phyloP scores from a whole-genome alignment of 1,284 basidiomycete species.

The Austroboletus olivaceoglutinosus region DNA sequence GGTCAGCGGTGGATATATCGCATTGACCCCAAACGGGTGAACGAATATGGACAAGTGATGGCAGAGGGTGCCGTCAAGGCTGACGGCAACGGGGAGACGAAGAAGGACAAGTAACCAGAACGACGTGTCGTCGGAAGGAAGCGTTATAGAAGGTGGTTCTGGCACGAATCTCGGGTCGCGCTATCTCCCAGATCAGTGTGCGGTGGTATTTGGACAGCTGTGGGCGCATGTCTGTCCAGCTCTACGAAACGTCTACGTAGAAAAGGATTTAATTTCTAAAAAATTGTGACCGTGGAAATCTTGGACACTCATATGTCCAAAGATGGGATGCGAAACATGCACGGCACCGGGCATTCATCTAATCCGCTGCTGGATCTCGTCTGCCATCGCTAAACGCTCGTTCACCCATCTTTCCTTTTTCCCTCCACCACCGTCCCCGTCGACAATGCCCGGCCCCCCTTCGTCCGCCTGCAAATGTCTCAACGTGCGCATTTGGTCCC shows the following conservation, averaged over 20 bases:
- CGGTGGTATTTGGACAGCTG: not conserved
- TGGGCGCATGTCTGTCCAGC: not conserved
- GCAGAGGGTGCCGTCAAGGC: slow-evolving; percentile 47
- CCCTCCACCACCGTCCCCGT: slow-evolving; percentile 20
- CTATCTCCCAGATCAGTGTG: slow-evolving; percentile 13
- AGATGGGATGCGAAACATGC: slow-evolving; percentile 27
- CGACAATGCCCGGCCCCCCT: slow-evolving; percentile 22
- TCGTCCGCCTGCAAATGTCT: slow-evolving; percentile 62
- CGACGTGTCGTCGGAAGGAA: slow-evolving; percentile 4
- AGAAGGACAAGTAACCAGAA: slow-evolving; percentile 49
- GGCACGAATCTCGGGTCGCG: slow-evolving; percentile 5
- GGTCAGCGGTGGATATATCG: slow-evolving; percentile 91
- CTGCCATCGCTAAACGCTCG: slow-evolving; percentile 28
- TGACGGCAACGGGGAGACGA: slow-evolving; percentile 42
- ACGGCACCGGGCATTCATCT: slow-evolving; percentile 37
- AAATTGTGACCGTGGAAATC: slow-evolving; percentile 29
- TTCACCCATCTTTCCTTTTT: slow-evolving; percentile 13
- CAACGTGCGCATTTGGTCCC: slow-evolving; percentile 56
- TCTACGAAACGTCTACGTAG: not conserved
- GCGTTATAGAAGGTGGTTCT: not conserved
- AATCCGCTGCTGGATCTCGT: slow-evolving; percentile 28
- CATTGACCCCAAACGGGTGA: slow-evolving; percentile 88
- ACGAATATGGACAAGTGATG: slow-evolving; percentile 92
- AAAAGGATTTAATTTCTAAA: slow-evolving; percentile 10
- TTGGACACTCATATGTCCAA: slow-evolving; percentile 16